Conservation (phyloP, 2,329 filamentous ascomycete species). For the Dryadomyces quercus-mongolicae region DNA sequence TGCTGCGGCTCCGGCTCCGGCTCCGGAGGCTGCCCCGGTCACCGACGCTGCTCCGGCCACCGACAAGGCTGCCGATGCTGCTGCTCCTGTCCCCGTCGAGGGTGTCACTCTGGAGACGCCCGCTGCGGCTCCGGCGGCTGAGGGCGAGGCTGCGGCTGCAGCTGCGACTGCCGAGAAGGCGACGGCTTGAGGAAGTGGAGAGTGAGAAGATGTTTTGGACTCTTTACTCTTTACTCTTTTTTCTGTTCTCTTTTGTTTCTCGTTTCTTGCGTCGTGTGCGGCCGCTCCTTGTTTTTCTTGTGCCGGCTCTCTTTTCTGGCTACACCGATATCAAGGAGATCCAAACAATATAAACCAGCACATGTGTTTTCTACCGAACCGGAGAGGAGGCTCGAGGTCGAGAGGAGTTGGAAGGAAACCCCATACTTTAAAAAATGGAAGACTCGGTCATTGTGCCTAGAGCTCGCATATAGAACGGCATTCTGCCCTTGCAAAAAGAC, state of each 20-base stretch:
- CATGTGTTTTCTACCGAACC: neutral
- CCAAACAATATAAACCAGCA: neutral
- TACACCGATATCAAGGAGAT: neutral
- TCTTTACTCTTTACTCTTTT: conserved; percentile 1
- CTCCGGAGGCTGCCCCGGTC: too few species aligned
- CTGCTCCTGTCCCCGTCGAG: conserved; percentile 17
- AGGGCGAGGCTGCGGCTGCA: conserved; percentile 13
- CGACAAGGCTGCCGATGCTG: conserved; percentile 18
- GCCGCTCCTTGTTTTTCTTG: neutral
- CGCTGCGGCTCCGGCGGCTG: conserved; percentile 15
- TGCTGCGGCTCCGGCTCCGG: too few species aligned
- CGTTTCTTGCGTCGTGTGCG: neutral
- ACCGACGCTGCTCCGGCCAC: conserved; percentile 17
- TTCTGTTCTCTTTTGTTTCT: neutral
- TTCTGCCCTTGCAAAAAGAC: neutral
- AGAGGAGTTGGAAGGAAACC: neutral
- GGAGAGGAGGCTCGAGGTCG: neutral
- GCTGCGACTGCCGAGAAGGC: conserved; percentile 23
- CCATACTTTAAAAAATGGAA: neutral
- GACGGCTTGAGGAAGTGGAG: conserved; percentile 12
- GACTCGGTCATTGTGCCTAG: neutral
- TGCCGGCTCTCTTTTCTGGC: neutral
- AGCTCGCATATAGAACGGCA: conserved; percentile 1
- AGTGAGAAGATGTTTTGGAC: neutral
- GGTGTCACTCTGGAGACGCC: conserved; percentile 8